These are phyloP conservation scores for Barbarea vulgaris DNA, from an alignment of 345 rosid genomes.

Conservation along the genomic window DNA sequence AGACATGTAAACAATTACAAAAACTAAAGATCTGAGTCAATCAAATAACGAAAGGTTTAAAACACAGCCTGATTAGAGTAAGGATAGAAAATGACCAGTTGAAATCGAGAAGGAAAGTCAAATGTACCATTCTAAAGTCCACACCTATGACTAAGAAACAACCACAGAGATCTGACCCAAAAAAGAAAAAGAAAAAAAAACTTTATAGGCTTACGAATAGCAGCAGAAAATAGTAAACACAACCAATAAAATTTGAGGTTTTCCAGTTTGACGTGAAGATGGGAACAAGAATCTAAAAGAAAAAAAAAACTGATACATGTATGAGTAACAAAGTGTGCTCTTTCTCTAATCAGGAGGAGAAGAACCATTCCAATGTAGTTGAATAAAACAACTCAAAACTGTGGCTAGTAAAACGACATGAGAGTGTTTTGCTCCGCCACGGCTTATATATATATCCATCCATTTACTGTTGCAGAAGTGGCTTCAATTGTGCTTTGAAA, in stretches of 20 bases:
- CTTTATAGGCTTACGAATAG: background rate
- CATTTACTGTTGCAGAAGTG: conserved; percentile 60
- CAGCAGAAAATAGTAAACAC: background rate
- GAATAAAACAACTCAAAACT: conserved; percentile 10
- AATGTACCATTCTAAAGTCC: no score
- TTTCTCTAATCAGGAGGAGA: conserved; percentile 14
- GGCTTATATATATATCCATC: background rate
- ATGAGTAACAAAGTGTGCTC: conserved; percentile 16
- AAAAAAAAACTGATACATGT: conserved; percentile 9
- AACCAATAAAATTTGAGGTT: conserved; percentile 4
- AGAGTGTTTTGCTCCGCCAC: conserved; percentile 1
- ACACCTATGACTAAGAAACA: no score
- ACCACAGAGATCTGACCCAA: no score
- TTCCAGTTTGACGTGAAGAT: conserved; percentile 10
- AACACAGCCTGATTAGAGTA: no score
- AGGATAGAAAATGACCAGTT: no score
- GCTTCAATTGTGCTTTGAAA: conserved; percentile 80
- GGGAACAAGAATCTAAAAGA: conserved; percentile 8
- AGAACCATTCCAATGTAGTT: conserved; percentile 10
- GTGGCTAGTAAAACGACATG: conserved; percentile 7
- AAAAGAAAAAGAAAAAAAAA: no score
- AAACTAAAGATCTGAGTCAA: no score
- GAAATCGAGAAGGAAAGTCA: no score
- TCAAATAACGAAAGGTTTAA: no score
- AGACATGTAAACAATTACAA: no score